Percentiles rank a stretch among this genome's conserved stretches.
Conservation (phyloP, 1,284 basidiomycete species). For the Leucoagaricus sp. region DNA sequence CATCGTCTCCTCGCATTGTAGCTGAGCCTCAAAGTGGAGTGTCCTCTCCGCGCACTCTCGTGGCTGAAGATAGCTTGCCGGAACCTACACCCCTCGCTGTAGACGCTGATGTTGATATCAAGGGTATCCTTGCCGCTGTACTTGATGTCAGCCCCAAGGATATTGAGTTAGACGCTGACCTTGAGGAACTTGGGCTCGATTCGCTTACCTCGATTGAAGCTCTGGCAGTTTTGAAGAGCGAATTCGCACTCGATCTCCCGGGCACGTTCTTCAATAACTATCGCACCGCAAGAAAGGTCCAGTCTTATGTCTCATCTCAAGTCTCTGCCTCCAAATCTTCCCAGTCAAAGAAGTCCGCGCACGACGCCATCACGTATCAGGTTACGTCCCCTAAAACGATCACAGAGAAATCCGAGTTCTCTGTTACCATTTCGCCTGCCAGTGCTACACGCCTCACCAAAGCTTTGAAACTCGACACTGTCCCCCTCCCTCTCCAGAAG, state of each 20-base stretch:
- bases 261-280: constrained; percentile 38
- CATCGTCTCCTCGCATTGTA: not conserved
- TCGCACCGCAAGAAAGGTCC: constrained; percentile 34
- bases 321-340: not conserved
- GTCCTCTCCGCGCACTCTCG: constrained; percentile 40
- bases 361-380: not conserved
- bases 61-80: constrained; percentile 28
- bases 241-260: constrained; percentile 42
- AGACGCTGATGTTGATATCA: constrained; percentile 33
- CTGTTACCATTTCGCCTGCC: not conserved
- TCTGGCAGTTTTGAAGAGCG: constrained; percentile 43
- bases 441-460: constrained; percentile 14
- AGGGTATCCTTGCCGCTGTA: constrained; percentile 46
- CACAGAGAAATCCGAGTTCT: not conserved
- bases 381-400: not conserved
- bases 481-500: constrained; percentile 43
- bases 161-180: constrained; percentile 44
- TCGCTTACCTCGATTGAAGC: constrained; percentile 66
- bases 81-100: constrained; percentile 21
- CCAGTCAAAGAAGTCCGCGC: not conserved
- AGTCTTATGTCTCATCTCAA: constrained; percentile 28
- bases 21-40: constrained; percentile 23
- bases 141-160: constrained; percentile 44
- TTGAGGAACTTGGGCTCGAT: constrained; percentile 56
- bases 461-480: constrained; percentile 27